These are phyloP conservation scores for Microbotryum violaceum DNA, from an alignment of 1,284 basidiomycete species.

Conservation along the genomic window DNA sequence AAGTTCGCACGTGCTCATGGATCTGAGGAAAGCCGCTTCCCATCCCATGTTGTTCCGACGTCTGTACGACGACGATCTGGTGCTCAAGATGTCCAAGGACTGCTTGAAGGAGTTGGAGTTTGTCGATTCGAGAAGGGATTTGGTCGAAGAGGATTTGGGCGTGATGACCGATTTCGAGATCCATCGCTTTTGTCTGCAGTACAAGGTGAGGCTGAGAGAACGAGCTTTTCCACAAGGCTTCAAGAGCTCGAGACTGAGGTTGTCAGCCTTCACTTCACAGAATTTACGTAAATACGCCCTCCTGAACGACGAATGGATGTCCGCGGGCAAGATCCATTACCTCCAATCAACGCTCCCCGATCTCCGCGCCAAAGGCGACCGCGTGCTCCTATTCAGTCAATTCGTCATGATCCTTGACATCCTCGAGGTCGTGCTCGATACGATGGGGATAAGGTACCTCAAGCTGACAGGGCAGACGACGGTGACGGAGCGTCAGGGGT, in stretches of 20 bases:
- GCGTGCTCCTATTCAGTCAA: constrained; percentile 89
- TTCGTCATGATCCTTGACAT: constrained; percentile 95
- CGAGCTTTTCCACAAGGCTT: neutral
- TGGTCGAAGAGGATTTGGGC: constrained; percentile 43
- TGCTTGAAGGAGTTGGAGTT: constrained; percentile 87
- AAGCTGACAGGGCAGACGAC: constrained; percentile 90
- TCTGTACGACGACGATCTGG: constrained; percentile 66
- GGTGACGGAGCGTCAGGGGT: constrained; percentile 82
- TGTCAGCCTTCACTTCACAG: constrained; percentile 43
- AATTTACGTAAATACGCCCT: constrained; percentile 71
- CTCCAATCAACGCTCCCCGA: constrained; percentile 64
- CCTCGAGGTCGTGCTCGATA: constrained; percentile 72
- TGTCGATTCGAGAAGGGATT: constrained; percentile 64
- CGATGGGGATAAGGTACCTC: constrained; percentile 67
- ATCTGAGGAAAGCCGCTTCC: constrained; percentile 68
- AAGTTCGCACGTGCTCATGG: constrained; percentile 43
- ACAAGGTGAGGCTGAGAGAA: constrained; percentile 54
- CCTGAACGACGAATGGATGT: constrained; percentile 65
- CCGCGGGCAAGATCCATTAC: constrained; percentile 80
- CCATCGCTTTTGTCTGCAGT: constrained; percentile 66
- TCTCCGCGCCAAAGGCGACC: constrained; percentile 64
- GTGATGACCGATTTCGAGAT: constrained; percentile 94
- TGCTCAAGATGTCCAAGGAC: constrained; percentile 68
- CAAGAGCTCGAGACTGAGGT: constrained; percentile 1
- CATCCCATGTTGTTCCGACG: constrained; percentile 93